These are phyloP conservation scores for Cladophialophora yegresii DNA, from an alignment of 2,329 filamentous ascomycete genomes.

Conservation along the genomic window DNA sequence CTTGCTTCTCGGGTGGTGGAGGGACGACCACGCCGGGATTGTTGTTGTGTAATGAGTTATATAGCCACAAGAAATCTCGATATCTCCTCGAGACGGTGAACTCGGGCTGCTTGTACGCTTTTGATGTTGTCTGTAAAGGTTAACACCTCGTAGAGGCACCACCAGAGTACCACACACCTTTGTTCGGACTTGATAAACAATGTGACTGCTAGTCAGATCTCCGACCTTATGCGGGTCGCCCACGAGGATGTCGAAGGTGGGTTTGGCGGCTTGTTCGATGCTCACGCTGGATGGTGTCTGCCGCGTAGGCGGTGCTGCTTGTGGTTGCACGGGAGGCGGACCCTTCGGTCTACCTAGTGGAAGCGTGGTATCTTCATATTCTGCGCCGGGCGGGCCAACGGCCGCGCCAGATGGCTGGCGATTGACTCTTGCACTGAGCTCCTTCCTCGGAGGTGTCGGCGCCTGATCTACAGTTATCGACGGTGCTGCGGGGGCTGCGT, in stretches of 20 bases:
- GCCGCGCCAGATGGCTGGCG: constrained; percentile 42
- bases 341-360: constrained; percentile 63
- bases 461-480: constrained; percentile 54
- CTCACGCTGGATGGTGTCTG: constrained; percentile 76
- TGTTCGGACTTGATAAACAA: constrained; percentile 93
- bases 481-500: constrained; percentile 37
- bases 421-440: constrained; percentile 46
- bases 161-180: constrained; percentile 61
- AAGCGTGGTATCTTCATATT: constrained; percentile 68
- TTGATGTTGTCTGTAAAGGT: constrained; percentile 75
- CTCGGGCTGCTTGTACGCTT: constrained; percentile 88
- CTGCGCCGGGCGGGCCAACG: constrained; percentile 64
- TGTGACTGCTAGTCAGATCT: constrained; percentile 93
- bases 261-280: constrained; percentile 90
- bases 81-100: constrained; percentile 94
- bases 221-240: constrained; percentile 98
- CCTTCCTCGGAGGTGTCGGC: constrained; percentile 62
- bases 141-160: constrained; percentile 22
- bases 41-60: constrained; percentile 89
- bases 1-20: constrained; percentile 95
- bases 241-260: constrained; percentile 84
- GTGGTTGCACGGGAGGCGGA: constrained; percentile 61
- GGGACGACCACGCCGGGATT: constrained; percentile 94
- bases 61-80: constrained; percentile 96
- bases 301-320: constrained; percentile 51